phyloP scores from a whole-genome alignment of 192 early-diverging fungal genomes.

The Kappamyces sp. region DNA sequence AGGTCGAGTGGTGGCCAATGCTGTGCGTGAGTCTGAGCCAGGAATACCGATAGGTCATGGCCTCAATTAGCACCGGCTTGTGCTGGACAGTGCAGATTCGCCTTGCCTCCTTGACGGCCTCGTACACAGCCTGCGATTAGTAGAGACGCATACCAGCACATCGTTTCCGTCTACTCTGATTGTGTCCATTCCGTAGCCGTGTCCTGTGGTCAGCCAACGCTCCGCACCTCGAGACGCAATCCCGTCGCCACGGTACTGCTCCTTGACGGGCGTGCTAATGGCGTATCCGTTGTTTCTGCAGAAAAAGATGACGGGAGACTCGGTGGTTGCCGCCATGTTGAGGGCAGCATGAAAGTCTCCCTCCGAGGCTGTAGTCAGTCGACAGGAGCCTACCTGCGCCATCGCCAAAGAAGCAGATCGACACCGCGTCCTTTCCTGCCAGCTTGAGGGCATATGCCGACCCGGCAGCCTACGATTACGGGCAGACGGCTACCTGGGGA shows the following conservation, averaged over 20 bases:
- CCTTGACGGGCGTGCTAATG: slow-evolving; percentile 89
- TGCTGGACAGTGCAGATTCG: slow-evolving; percentile 72
- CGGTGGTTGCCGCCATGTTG: slow-evolving; percentile 93
- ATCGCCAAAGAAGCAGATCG: slow-evolving; percentile 96
- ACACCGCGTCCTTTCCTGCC: slow-evolving; percentile 67
- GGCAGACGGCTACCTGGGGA: too few species aligned
- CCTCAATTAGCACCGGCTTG: slow-evolving; percentile 90
- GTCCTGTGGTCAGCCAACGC: slow-evolving; percentile 65
- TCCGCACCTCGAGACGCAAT: slow-evolving; percentile 45
- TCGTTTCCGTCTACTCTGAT: slow-evolving; percentile 98
- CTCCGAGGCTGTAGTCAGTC: slow-evolving; percentile 75
- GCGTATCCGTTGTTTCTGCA: slow-evolving; percentile 99
- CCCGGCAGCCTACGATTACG: slow-evolving; percentile 85
- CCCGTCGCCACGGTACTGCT: slow-evolving; percentile 97
- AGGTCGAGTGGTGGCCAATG: slow-evolving; percentile 94
- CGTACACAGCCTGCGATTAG: slow-evolving; percentile 76
- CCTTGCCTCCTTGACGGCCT: slow-evolving; percentile 78
- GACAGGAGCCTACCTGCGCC: slow-evolving; percentile 49
- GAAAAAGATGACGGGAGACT: slow-evolving; percentile 88
- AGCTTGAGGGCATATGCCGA: slow-evolving; percentile 91
- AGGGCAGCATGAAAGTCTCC: slow-evolving; percentile 97
- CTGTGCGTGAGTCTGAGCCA: slow-evolving; percentile 16
- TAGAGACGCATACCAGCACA: slow-evolving; percentile 51
- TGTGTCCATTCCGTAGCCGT: slow-evolving; percentile 96
- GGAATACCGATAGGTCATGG: slow-evolving; percentile 86